phyloP scores from a whole-genome alignment of 495 filamentous ascomycete species.

The Penicillium odoratum region DNA sequence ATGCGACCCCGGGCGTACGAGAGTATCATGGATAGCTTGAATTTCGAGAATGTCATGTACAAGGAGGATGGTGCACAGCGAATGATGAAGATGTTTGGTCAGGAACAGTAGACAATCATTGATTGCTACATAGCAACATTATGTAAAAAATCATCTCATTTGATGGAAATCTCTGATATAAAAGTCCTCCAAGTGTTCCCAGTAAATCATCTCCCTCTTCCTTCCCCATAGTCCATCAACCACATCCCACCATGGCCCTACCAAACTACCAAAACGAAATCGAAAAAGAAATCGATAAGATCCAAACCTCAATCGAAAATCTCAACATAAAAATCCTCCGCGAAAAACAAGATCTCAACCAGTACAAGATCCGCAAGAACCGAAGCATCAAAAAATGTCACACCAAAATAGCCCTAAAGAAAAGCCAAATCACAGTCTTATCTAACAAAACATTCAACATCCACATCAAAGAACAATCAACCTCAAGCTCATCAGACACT shows the following conservation, averaged over 20 bases:
- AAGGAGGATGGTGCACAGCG: slow-evolving; percentile 10
- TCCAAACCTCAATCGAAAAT: not conserved
- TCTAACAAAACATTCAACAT: not conserved
- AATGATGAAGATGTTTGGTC: slow-evolving; percentile 3
- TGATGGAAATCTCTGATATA: too few relatives aligned
- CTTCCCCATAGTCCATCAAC: not conserved
- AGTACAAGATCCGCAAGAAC: not conserved
- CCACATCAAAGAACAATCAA: not conserved
- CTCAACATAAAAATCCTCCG: slow-evolving; percentile 1
- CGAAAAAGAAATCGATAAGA: slow-evolving; percentile 3
- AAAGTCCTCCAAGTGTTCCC: too few relatives aligned
- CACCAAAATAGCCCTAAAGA: not conserved
- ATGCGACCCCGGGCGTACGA: slow-evolving; percentile 19
- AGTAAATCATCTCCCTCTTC: too few relatives aligned
- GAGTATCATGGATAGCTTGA: slow-evolving; percentile 11
- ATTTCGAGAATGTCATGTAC: slow-evolving; percentile 14
- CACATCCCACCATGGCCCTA: not conserved
- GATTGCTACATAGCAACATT: too few relatives aligned
- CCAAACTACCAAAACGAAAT: not conserved
- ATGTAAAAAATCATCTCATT: too few relatives aligned
- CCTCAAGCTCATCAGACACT: not conserved
- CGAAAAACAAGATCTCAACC: not conserved
- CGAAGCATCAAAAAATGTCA: not conserved
- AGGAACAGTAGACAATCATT: not conserved
- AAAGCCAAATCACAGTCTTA: not conserved